phyloP scores from a whole-genome alignment of 2,329 filamentous ascomycete genomes.

The Colletotrichum zoysiae region DNA sequence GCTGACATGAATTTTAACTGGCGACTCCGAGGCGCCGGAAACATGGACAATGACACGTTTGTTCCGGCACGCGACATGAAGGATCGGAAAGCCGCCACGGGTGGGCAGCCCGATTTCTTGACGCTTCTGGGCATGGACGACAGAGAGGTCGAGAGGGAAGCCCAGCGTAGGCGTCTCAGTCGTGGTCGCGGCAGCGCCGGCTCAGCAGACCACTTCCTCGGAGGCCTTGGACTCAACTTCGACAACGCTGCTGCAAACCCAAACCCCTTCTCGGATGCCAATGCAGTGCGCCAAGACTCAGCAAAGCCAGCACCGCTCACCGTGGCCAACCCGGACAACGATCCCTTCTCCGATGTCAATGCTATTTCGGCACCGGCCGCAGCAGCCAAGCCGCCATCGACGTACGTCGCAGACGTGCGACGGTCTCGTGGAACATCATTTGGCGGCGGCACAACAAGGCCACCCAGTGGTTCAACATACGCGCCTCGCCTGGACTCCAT shows the following conservation, averaged over 20 bases:
- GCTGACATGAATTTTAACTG: slow-evolving; percentile 56
- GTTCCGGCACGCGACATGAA: slow-evolving; percentile 46
- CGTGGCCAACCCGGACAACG: slow-evolving; percentile 48
- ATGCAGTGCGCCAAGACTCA: slow-evolving; percentile 55
- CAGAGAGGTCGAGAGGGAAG: slow-evolving; percentile 54
- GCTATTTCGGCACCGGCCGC: slow-evolving; percentile 51
- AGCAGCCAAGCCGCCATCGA: slow-evolving; percentile 51
- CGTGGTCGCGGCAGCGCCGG: slow-evolving; percentile 51
- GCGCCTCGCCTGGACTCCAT: slow-evolving; percentile 52
- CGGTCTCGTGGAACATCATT: slow-evolving; percentile 64
- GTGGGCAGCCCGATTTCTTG: slow-evolving; percentile 58
- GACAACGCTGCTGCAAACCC: slow-evolving; percentile 52
- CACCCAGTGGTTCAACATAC: slow-evolving; percentile 45
- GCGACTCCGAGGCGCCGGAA: slow-evolving; percentile 49
- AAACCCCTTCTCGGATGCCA: slow-evolving; percentile 64
- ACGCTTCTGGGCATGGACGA: slow-evolving; percentile 59
- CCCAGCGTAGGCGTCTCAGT: slow-evolving; percentile 51
- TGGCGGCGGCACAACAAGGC: slow-evolving; percentile 46
- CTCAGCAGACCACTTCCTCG: slow-evolving; percentile 55
- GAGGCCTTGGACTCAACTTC: slow-evolving; percentile 54
- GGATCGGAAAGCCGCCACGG: slow-evolving; percentile 41
- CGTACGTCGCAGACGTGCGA: slow-evolving; percentile 61
- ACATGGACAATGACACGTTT: slow-evolving; percentile 47
- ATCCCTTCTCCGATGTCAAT: slow-evolving; percentile 65
- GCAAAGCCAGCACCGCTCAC: slow-evolving; percentile 55